Evolutionary conservation across 495 filamentous ascomycete genomes (phyloP).

Genomic region (Margaritispora aquatica): DNA sequence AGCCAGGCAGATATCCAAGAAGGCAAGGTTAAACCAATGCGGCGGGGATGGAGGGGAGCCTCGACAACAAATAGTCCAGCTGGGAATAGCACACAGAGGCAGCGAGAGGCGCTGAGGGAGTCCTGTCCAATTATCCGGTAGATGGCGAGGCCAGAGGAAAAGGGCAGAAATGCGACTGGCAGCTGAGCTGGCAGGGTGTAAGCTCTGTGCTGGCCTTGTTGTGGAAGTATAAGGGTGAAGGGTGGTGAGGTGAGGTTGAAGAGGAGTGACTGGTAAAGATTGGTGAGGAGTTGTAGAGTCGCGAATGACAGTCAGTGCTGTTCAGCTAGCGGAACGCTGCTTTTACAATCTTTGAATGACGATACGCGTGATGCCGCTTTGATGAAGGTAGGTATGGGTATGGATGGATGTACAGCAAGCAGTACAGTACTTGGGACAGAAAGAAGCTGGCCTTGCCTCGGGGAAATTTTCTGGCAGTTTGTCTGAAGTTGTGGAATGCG

Average conservation of each 20-base stretch:
- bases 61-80: conserved; percentile 23
- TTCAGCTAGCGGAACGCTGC: neutral
- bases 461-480: too few relatives aligned
- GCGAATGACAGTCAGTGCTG: conserved; percentile 20
- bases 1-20: conserved; percentile 16
- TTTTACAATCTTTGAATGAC: neutral
- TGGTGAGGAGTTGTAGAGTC: too few relatives aligned
- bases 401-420: too few relatives aligned
- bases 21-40: neutral
- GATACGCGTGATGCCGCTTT: neutral
- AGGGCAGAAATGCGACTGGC: conserved; percentile 11
- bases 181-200: conserved; percentile 4
- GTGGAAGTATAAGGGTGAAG: conserved; percentile 5
- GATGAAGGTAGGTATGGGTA: too few relatives aligned
- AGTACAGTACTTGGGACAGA: too few relatives aligned
- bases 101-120: neutral
- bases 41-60: conserved; percentile 16
- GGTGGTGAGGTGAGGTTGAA: conserved; percentile 15
- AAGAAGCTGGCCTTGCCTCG: too few relatives aligned
- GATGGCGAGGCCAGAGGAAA: conserved; percentile 21
- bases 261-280: conserved; percentile 14
- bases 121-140: conserved; percentile 10
- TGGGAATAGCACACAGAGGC: neutral
- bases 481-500: neutral
- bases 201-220: conserved; percentile 15